Percentiles rank a stretch among this genome's conserved stretches.
Evolutionary conservation across 2,329 filamentous ascomycete genomes (phyloP).

Genomic region (Plenodomus biglobosus): DNA sequence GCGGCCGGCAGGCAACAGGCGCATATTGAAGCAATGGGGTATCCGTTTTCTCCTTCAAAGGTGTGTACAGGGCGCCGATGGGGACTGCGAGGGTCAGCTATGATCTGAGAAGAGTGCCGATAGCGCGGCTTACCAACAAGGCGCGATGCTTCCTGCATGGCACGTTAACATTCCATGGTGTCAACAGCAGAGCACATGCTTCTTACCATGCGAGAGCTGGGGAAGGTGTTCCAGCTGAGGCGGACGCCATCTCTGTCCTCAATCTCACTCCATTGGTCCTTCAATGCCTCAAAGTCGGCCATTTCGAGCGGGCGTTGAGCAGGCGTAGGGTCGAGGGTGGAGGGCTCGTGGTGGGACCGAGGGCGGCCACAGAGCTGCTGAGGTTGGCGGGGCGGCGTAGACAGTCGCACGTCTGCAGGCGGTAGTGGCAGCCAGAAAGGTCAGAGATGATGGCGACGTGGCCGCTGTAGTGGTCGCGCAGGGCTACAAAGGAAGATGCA

Average conservation of each 20-base stretch:
- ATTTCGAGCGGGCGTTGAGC: constrained; percentile 53
- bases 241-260: constrained; percentile 96
- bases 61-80: constrained; percentile 93
- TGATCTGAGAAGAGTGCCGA: neutral
- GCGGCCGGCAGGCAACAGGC: constrained; percentile 93
- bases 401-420: constrained; percentile 8
- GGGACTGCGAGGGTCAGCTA: constrained; percentile 60
- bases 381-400: constrained; percentile 31
- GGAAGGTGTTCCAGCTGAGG: constrained; percentile 98
- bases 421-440: constrained; percentile 5
- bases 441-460: constrained; percentile 2
- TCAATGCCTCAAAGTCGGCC: constrained; percentile 84
- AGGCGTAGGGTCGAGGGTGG: constrained; percentile 16
- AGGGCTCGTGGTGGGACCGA: constrained; percentile 32
- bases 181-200: constrained; percentile 11
- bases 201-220: constrained; percentile 86
- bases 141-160: constrained; percentile 78
- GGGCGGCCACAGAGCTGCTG: constrained; percentile 36
- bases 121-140: constrained; percentile 60
- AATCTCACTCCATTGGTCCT: constrained; percentile 94
- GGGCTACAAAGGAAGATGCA: constrained; percentile 10
- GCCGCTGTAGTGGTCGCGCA: constrained; percentile 7
- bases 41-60: constrained; percentile 90
- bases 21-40: constrained; percentile 91
- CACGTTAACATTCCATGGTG: constrained; percentile 28